Evolutionary conservation across 768 basidiomycete species (phyloP).

Genomic region (Podaxis rugospora): DNA sequence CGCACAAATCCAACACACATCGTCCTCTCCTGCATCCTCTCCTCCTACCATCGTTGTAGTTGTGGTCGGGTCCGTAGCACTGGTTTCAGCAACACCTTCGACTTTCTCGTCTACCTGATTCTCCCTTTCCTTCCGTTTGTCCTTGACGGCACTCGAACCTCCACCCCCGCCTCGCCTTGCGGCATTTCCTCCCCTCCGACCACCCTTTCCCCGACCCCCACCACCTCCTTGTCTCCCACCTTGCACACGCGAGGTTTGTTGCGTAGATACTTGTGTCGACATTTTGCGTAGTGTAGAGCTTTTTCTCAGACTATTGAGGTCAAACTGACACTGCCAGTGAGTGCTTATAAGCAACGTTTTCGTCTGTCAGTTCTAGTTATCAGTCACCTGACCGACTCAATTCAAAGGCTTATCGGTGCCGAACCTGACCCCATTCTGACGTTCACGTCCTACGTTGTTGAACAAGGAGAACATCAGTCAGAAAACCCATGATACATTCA

Average conservation of each 20-base stretch:
- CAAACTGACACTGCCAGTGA: not conserved
- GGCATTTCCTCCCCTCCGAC: not conserved
- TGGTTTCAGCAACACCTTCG: not conserved
- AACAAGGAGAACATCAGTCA: not conserved
- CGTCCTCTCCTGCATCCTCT: slow-evolving; percentile 24
- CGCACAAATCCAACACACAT: slow-evolving; percentile 91
- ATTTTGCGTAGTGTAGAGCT: not conserved
- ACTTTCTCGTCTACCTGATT: not conserved
- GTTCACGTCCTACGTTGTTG: too few species aligned
- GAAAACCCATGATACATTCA: not conserved
- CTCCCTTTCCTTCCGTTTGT: not conserved
- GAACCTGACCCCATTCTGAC: not conserved
- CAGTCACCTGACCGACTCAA: not conserved
- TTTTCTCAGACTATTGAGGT: not conserved
- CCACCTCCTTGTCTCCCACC: not conserved
- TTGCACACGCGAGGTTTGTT: not conserved
- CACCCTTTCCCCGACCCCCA: not conserved
- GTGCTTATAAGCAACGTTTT: not conserved
- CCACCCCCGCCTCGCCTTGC: not conserved
- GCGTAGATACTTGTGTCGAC: slow-evolving; percentile 3
- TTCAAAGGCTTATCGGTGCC: not conserved
- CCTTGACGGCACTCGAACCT: not conserved
- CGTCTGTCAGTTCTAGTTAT: not conserved
- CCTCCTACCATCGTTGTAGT: slow-evolving; percentile 5
- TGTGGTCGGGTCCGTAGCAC: not conserved